Evolutionary conservation across 1,284 basidiomycete species (phyloP).

Genomic region (Ustilago cynodontis): DNA sequence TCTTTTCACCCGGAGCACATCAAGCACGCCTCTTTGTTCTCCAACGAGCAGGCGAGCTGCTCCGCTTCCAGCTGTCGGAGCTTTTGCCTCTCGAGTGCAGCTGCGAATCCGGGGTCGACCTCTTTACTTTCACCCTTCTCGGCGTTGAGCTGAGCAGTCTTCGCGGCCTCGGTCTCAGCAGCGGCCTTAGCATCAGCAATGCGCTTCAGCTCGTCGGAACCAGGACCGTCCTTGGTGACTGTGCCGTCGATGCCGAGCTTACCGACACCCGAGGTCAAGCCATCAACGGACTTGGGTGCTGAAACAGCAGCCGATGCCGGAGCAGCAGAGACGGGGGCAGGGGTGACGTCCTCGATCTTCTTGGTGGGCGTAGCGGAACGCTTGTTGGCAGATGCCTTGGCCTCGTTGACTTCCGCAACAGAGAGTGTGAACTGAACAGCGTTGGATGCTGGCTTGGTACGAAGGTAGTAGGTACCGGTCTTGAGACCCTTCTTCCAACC

Average conservation of each 20-base stretch:
- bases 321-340: constrained; percentile 14
- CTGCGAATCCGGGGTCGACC: constrained; percentile 83
- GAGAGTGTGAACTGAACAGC: constrained; percentile 99
- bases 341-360: constrained; percentile 18
- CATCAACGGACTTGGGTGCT: constrained; percentile 6
- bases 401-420: constrained; percentile 79
- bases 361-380: constrained; percentile 26
- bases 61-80: constrained; percentile 84
- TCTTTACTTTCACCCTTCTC: constrained; percentile 57
- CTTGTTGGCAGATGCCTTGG: constrained; percentile 73
- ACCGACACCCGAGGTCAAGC: constrained; percentile 54
- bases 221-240: constrained; percentile 63
- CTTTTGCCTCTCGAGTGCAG: constrained; percentile 79
- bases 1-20: constrained; percentile 63
- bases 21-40: constrained; percentile 77
- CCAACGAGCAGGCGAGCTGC: constrained; percentile 82
- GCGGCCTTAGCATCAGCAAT: constrained; percentile 72
- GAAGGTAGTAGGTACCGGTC: constrained; percentile 86
- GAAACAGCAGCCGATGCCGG: constrained; percentile 14
- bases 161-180: constrained; percentile 73
- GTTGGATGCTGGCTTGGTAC: constrained; percentile 91
- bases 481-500: constrained; percentile 99
- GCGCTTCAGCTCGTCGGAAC: constrained; percentile 46
- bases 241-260: constrained; percentile 65
- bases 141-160: constrained; percentile 32